Evolutionary conservation across 148 eudicot species (phyloP), one percentile per base, ranked within the genome.

Genomic region (Chenopodium berlandieri): DNA sequence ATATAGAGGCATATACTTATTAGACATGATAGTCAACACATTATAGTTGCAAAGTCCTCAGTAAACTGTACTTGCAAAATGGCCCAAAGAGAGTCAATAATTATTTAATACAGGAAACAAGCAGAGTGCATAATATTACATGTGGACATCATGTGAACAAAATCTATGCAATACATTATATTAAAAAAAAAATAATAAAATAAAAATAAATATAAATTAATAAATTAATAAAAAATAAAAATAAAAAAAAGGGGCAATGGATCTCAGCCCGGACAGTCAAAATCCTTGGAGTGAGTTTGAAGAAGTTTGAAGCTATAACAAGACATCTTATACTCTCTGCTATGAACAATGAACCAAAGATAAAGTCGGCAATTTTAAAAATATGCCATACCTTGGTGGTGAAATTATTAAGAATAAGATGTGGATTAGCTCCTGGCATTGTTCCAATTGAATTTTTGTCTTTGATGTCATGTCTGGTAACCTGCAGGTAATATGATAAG

Each of bases 381-480:
- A n/a, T 23, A 14, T 34, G 4, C 23, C 30, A 69, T 86, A 92
- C 99, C 92, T 96, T 89, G 52, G 97, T 87, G 7, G 89, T 84
- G 84, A 96, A 94, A 85, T 96, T 96, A 76, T 90, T 81, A 23
- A 92, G 90, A 78, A 96, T 86, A 77, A 96, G 85, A 91, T 92
- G 98, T 52, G 99, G 99, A 84, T 94, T 90, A 70, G 90, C 97
- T 87, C 93, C 97, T 19, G 99, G 92, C 95, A 96, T 92, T 13
- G 97, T 96, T 78, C 99, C 99, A 65, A 96, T 91, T n/a, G 95
- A 88, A 73, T 92, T 89, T 83, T 89, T 94, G 85, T 96, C 99
- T 86, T 96, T 96, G 70, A 92, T 91, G 85, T 94, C 98, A 86
- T 96, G 99, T 81, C 99, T 94, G 46, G 97, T 96, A 52, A 96